A percentile compares a stretch with the other conserved stretches of the same genome.
phyloP scores from a whole-genome alignment of 805 yeast genomes.

The Candida boleticola region DNA sequence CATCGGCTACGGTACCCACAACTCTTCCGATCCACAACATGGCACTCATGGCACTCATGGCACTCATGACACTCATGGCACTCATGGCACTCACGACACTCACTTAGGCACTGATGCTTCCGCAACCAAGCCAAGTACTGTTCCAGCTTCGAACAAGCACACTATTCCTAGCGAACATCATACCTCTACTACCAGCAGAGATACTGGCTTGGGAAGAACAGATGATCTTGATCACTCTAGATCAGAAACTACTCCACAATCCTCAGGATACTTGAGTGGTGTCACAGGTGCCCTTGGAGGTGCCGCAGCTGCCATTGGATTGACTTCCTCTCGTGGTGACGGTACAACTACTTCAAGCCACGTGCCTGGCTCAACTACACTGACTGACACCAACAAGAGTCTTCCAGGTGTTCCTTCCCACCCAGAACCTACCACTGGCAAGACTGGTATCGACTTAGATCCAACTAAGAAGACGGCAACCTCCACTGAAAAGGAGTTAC shows the following conservation, averaged over 20 bases:
- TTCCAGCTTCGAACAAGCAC: not conserved
- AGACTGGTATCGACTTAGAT: not conserved
- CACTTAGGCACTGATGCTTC: not conserved
- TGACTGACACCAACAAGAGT: not conserved
- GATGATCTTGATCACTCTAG: not conserved
- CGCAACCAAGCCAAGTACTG: not conserved
- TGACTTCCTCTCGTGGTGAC: constrained; percentile 3
- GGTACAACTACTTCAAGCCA: not conserved
- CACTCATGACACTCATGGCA: not conserved
- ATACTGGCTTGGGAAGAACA: not conserved
- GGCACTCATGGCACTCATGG: not conserved
- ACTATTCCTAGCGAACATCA: too few species aligned
- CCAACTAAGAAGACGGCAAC: not conserved
- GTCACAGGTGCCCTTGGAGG: constrained; percentile 13
- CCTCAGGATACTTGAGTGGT: constrained; percentile 4
- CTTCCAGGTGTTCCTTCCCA: not conserved
- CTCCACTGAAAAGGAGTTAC: not conserved
- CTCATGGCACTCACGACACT: not conserved
- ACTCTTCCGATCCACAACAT: constrained; percentile 2
- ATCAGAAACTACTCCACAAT: not conserved
- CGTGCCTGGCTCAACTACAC: not conserved
- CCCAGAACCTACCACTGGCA: not conserved
- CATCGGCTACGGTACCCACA: constrained; percentile 9
- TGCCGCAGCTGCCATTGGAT: constrained; percentile 25
- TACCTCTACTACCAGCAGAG: too few species aligned